A percentile compares a stretch with the other conserved stretches of the same genome.
Evolutionary conservation across 495 filamentous ascomycete species (phyloP).

Genomic region (Neurospora discreta): DNA sequence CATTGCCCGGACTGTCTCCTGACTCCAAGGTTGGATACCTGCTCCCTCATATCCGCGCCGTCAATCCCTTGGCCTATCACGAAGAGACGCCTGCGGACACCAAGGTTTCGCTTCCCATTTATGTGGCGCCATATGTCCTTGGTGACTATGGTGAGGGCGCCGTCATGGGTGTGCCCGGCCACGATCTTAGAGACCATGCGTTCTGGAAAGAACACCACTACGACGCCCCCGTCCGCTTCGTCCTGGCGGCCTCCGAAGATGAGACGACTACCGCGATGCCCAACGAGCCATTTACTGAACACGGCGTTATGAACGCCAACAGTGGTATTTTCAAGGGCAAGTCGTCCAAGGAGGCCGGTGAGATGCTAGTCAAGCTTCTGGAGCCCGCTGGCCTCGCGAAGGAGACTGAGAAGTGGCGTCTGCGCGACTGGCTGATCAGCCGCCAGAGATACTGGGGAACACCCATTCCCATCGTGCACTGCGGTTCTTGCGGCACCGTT

Average conservation of each 20-base stretch:
- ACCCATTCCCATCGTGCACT: slow-evolving; percentile 85
- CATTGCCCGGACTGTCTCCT: slow-evolving; percentile 46
- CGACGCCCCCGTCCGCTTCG: slow-evolving; percentile 39
- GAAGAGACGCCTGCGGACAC: slow-evolving; percentile 36
- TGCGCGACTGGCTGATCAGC: slow-evolving; percentile 82
- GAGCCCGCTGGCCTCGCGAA: slow-evolving; percentile 43
- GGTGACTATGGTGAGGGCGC: slow-evolving; percentile 80
- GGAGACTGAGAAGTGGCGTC: slow-evolving; percentile 56
- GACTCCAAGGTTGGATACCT: slow-evolving; percentile 69
- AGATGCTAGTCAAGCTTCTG: slow-evolving; percentile 50
- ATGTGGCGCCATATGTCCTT: slow-evolving; percentile 75
- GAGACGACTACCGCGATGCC: slow-evolving; percentile 27
- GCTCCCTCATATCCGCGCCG: slow-evolving; percentile 47
- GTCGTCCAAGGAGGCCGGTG: slow-evolving; percentile 48
- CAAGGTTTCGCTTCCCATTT: slow-evolving; percentile 54
- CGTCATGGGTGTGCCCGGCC: slow-evolving; percentile 85
- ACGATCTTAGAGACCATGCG: slow-evolving; percentile 62
- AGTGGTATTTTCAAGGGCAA: slow-evolving; percentile 49
- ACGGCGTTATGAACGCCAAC: slow-evolving; percentile 54
- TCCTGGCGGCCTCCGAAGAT: slow-evolving; percentile 41
- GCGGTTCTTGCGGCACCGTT: slow-evolving; percentile 61
- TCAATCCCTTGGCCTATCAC: slow-evolving; percentile 55
- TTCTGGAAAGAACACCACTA: slow-evolving; percentile 66
- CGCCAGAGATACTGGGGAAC: slow-evolving; percentile 86
- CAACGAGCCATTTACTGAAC: slow-evolving; percentile 43